Evolutionary conservation across 2,329 filamentous ascomycete genomes (phyloP).

Genomic region (Pseudodiploospora longispora): DNA sequence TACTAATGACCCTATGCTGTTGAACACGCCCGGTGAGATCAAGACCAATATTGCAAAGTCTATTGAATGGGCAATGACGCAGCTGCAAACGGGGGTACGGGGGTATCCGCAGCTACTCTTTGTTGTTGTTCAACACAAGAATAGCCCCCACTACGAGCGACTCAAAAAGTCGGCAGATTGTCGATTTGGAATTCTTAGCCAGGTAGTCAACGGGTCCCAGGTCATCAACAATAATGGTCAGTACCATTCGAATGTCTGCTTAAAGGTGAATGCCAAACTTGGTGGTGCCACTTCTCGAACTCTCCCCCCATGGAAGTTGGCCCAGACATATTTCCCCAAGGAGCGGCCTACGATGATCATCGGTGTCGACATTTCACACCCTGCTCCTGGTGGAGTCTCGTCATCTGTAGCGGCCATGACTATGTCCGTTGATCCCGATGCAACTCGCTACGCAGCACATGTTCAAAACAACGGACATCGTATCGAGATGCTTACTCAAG

Average conservation of each 20-base stretch:
- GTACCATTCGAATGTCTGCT: conserved; percentile 86
- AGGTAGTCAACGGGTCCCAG: conserved; percentile 67
- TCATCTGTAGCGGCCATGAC: conserved; percentile 84
- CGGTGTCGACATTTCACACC: conserved; percentile 85
- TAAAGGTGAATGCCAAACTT: conserved; percentile 97
- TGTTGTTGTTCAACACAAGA: conserved; percentile 66
- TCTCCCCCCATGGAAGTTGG: conserved; percentile 23
- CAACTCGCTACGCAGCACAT: conserved; percentile 67
- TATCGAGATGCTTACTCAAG: conserved; percentile 65
- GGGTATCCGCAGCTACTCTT: conserved; percentile 67
- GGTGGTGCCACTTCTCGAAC: conserved; percentile 65
- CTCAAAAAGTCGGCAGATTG: conserved; percentile 89
- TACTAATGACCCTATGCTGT: conserved; percentile 23
- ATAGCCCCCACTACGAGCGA: conserved; percentile 65
- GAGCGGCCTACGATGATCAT: conserved; percentile 67
- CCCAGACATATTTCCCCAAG: conserved; percentile 26
- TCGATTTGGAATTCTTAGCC: conserved; percentile 73
- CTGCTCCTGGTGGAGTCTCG: conserved; percentile 55
- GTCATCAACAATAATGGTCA: conserved; percentile 65
- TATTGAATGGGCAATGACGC: conserved; percentile 42
- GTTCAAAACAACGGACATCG: conserved; percentile 78
- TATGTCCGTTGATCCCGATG: conserved; percentile 64
- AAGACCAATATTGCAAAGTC: conserved; percentile 41
- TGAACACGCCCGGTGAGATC: conserved; percentile 22
- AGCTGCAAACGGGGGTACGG: conserved; percentile 26